phyloP scores from a whole-genome alignment of 2,329 filamentous ascomycete genomes.

The Venturia asperata region DNA sequence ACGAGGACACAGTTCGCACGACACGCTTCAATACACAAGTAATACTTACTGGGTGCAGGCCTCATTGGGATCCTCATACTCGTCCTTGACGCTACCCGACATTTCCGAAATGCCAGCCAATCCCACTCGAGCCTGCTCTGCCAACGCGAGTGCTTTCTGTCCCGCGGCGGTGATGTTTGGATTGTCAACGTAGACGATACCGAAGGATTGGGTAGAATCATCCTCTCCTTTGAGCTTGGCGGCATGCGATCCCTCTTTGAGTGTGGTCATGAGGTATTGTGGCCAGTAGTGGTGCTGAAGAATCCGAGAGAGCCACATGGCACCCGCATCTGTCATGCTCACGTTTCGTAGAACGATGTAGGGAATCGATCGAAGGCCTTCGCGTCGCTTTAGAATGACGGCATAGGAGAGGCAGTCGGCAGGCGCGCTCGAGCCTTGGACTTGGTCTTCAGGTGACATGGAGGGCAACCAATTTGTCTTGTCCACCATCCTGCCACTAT shows the following conservation, averaged over 20 bases:
- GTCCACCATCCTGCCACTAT: neutral
- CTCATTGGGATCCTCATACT: neutral
- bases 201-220: neutral
- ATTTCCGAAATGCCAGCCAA: slow-evolving; percentile 18
- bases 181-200: slow-evolving; percentile 14
- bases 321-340: slow-evolving; percentile 33
- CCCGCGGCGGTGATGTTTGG: slow-evolving; percentile 26
- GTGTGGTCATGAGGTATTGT: slow-evolving; percentile 23
- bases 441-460: neutral
- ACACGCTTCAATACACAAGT: neutral
- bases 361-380: slow-evolving; percentile 35
- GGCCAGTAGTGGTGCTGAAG: slow-evolving; percentile 35
- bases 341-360: slow-evolving; percentile 34
- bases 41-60: slow-evolving; percentile 1
- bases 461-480: slow-evolving; percentile 8
- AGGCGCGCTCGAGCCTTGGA: neutral
- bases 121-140: slow-evolving; percentile 26
- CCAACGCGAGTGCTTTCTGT: slow-evolving; percentile 30
- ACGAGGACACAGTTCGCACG: neutral
- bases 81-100: neutral
- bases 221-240: slow-evolving; percentile 11
- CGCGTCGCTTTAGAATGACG: slow-evolving; percentile 23
- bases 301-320: slow-evolving; percentile 36
- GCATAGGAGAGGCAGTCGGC: slow-evolving; percentile 5
- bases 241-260: slow-evolving; percentile 14